Percentiles rank a stretch among this genome's conserved stretches.
Evolutionary conservation across 202 grass and related monocot species (phyloP).

Genomic region (Bolboschoenoplectus hybrid): DNA sequence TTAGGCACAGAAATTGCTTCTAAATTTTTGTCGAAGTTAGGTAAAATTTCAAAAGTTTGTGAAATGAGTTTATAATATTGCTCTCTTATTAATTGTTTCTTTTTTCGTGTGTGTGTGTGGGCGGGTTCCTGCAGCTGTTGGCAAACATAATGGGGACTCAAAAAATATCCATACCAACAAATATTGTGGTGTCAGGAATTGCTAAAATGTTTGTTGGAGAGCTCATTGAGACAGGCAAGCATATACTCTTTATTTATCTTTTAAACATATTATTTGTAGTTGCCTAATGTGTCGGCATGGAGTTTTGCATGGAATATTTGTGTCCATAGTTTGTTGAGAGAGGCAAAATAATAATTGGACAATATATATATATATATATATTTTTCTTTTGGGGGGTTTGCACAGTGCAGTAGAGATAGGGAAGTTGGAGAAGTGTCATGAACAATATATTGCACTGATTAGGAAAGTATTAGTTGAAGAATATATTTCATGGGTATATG

Average conservation of each 20-base stretch:
- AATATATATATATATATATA: not conserved
- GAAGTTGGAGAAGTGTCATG: not conserved
- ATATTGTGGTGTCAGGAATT: conserved; percentile 94
- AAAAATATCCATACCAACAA: conserved; percentile 91
- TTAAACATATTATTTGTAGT: conserved; percentile 24
- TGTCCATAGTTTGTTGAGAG: not conserved
- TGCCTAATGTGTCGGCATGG: not conserved
- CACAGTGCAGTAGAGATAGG: not conserved
- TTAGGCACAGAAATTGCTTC: conserved; percentile 1
- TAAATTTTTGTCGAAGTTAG: not conserved
- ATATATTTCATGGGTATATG: not conserved
- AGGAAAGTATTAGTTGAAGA: not conserved
- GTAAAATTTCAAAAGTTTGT: not conserved
- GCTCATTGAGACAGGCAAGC: conserved; percentile 93
- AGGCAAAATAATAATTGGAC: not conserved
- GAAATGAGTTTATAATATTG: conserved; percentile 7
- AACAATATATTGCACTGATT: not conserved
- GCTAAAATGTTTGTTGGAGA: conserved; percentile 98
- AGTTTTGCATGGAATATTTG: not conserved
- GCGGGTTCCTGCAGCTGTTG: conserved; percentile 62
- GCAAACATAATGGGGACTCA: conserved; percentile 84
- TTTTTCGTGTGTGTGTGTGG: conserved; percentile 5
- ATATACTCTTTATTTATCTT: conserved; percentile 37
- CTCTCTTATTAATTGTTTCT: conserved; percentile 9
- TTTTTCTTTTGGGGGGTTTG: not conserved